Base-by-base conservation (phyloP, 805 yeast genomes). In the Hanseniaspora osmophila region DNA sequence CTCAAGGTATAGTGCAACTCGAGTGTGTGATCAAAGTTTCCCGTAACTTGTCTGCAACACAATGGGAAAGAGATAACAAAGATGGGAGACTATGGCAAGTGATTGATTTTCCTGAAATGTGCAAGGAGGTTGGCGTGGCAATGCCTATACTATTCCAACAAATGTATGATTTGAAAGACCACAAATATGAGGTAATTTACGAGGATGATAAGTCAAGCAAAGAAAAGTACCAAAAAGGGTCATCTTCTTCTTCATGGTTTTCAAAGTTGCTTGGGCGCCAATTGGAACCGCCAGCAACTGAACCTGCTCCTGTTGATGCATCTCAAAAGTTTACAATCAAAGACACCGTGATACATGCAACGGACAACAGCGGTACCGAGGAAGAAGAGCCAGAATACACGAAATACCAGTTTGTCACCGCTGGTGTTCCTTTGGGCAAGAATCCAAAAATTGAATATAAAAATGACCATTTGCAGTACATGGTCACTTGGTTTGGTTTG, bases 401-500 rank as follows among this genome's bases (percentile, higher is more conserved):
- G 33, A 13, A 69, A 43, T 68, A 66, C 47, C 84, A 84, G 61
- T 78, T 83, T 55, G 65, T 77, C 46, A 74, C 71, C 47, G 80
- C 84, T 5, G 98, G 98, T 45, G 90, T 90, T 6, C 98, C 98
- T 10, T 60, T 92, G 10, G 98, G 95, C 1, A 78, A 81, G 45
- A 64, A 69, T 9, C 88, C 96, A n/a, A 77, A 76, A 53, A 75
- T 90, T 32, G 88, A 80, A 52, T 73, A 85, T 58, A 78, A 82
- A 49, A 92, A 92, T 61, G 86, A 87, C 58, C 98, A 92, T 59
- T 64, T 88, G 61, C 95, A 90, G 61, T 92, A 92, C 60, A 66
- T 92, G 56, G 77, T 86, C 17, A 92, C 98, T 0, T 92, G 98
- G 98, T 90, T 84, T 60, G 95, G 96, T 0, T 72, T 90, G 39